Evolutionary conservation across 345 rosid species (phyloP).

Genomic region (Psidium guajava): DNA sequence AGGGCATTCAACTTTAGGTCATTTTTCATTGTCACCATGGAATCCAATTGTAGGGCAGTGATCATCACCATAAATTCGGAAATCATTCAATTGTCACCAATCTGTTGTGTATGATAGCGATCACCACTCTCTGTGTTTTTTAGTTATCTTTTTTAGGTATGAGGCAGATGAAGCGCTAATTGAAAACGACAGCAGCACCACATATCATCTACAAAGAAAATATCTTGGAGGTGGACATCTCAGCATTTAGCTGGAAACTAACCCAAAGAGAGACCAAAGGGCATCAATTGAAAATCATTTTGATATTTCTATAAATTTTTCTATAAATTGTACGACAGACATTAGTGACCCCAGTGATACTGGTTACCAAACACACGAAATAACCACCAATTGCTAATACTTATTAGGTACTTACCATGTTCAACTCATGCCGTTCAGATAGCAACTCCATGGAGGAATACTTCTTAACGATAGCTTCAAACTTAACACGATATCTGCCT

Average conservation of each 20-base stretch:
- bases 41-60: background rate
- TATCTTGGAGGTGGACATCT: background rate
- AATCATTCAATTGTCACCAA: background rate
- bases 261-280: background rate
- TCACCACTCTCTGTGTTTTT: background rate
- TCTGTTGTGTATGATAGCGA: background rate
- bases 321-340: background rate
- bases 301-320: background rate
- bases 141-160: background rate
- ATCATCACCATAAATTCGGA: background rate
- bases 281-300: background rate
- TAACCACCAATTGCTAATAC: background rate
- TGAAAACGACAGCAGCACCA: background rate
- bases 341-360: background rate
- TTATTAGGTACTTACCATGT: constrained; percentile 21
- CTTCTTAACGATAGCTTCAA: constrained; percentile 26
- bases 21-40: background rate
- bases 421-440: constrained; percentile 13
- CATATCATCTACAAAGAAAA: background rate
- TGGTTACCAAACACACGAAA: background rate
- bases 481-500: constrained; percentile 22
- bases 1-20: background rate
- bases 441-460: constrained; percentile 10
- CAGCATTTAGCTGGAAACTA: background rate
- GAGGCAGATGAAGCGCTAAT: background rate